These are phyloP conservation scores for Pholiota molesta DNA, from an alignment of 768 basidiomycete species.

Conservation along the genomic window DNA sequence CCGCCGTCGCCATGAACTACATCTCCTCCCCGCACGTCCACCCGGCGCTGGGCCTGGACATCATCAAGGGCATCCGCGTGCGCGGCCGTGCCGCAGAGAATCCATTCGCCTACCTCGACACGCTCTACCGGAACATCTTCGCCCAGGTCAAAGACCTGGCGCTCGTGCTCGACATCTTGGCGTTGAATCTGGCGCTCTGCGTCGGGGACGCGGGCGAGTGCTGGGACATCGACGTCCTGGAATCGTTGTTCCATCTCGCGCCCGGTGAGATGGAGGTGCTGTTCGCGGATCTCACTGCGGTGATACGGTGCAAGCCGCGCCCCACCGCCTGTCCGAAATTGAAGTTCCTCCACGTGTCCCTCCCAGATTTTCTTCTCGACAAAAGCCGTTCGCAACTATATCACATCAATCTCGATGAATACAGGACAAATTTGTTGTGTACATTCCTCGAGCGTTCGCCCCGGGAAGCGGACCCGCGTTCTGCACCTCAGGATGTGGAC, in stretches of 20 bases:
- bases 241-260: background rate
- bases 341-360: too few species aligned
- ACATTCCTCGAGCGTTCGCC: too few species aligned
- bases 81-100: background rate
- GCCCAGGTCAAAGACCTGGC: background rate
- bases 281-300: too few species aligned
- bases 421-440: too few species aligned
- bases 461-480: too few species aligned
- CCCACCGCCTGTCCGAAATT: too few species aligned
- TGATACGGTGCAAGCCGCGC: too few species aligned
- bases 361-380: too few species aligned
- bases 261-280: too few species aligned
- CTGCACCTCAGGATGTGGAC: too few species aligned
- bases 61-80: background rate
- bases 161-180: background rate
- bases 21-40: background rate
- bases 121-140: background rate
- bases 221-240: background rate
- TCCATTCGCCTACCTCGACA: background rate
- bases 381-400: too few species aligned
- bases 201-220: background rate
- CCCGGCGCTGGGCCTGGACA: background rate
- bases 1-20: background rate
- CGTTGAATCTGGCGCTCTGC: background rate
- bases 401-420: too few species aligned